Base-by-base conservation (phyloP, 2,329 filamentous ascomycete genomes). In the Chrysoporthe cubensis region DNA sequence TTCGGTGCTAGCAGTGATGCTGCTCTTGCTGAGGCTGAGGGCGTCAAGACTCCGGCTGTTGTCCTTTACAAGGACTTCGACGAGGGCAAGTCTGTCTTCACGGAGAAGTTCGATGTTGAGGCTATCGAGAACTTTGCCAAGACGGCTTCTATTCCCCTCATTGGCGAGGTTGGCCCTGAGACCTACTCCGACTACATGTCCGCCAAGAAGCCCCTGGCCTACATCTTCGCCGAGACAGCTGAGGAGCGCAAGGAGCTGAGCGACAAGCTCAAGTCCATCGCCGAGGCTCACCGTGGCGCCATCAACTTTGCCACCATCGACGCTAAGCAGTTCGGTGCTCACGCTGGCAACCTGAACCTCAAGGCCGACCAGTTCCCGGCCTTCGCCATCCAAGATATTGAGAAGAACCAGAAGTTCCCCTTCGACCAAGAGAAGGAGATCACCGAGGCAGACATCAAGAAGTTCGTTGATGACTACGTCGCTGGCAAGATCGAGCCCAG, bases 301-400 rank as follows among this genome's bases (percentile, higher is more conserved):
- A 88, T 99, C 85, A 98, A 97, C 91, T 96, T 99, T 80, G 96
- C 94, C 73, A 97, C 94, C 77, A 98, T 99, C 76, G 96, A 99
- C 78, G 94, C 96, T 74, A 93, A 92, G 85, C 82, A 91, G 70
- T 99, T 96, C 78, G 96, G 96, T 78, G 94, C 95, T 74, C 96
- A 99, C 83, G 94, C 93, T 74, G 89, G 88, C 76, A 99, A 99
- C 89, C 88, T 99, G 74, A 99, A 99, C 89, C 92, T 99, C 71
- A 93, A 97, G 83, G 88, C 92, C 71, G 92, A 95, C 85, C 91
- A 93, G 81, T 99, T 96, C 90, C 96, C 96, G 70, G 91, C 95
- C 70, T 99, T 99, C 82, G 96, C 94, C 77, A 98, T 99, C 80
- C 96, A 99, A 84, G 93, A 97, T 79, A 93, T 90, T 65, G 86